These are phyloP conservation scores for Mucor irregularis DNA, from an alignment of 371 early-diverging fungal genomes.

Conservation along the genomic window DNA sequence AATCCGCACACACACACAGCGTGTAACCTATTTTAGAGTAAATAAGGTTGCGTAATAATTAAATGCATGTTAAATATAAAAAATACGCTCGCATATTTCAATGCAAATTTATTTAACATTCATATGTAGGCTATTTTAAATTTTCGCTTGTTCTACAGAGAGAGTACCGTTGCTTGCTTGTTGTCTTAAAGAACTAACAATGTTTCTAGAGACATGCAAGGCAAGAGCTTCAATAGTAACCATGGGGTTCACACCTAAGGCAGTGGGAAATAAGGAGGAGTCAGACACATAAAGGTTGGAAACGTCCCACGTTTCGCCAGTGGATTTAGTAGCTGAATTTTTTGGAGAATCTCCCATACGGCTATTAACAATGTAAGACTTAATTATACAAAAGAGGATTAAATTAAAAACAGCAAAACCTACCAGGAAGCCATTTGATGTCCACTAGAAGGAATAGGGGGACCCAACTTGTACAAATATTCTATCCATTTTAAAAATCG, in stretches of 20 bases:
- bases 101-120: no score
- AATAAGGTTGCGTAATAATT: slow-evolving; percentile 3
- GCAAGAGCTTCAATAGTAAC: slow-evolving; percentile 44
- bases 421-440: slow-evolving; percentile 73
- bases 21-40: slow-evolving; percentile 31
- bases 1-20: no score
- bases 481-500: slow-evolving; percentile 35
- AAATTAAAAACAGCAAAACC: slow-evolving; percentile 3
- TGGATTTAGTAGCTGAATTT: slow-evolving; percentile 55
- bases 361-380: slow-evolving; percentile 17
- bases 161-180: not conserved
- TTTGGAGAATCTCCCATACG: slow-evolving; percentile 57
- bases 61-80: no score
- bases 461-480: slow-evolving; percentile 7
- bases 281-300: slow-evolving; percentile 67
- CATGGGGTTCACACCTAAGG: slow-evolving; percentile 74
- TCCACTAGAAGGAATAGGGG: slow-evolving; percentile 33
- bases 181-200: not conserved
- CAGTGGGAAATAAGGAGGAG: slow-evolving; percentile 65
- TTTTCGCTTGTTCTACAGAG: no score
- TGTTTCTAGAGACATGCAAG: slow-evolving; percentile 29
- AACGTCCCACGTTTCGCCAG: slow-evolving; percentile 68
- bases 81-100: no score
- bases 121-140: no score
- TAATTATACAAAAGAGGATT: not conserved